A percentile compares a stretch with the other conserved stretches of the same genome.
phyloP scores from a whole-genome alignment of 2,329 filamentous ascomycete genomes.

The Geosmithia putterillii region DNA sequence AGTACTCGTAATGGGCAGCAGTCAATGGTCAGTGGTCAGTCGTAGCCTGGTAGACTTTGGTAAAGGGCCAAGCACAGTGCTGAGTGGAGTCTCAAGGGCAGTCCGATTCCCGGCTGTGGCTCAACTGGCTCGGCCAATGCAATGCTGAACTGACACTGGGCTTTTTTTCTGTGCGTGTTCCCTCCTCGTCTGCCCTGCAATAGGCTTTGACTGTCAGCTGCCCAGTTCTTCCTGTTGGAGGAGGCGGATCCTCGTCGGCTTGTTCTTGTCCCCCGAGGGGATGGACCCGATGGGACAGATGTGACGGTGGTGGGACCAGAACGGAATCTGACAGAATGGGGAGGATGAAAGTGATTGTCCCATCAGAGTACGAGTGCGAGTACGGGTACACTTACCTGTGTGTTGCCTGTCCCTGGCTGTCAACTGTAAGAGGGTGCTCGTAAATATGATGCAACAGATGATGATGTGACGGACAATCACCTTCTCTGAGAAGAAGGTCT shows the following conservation, averaged over 20 bases:
- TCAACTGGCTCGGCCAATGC: not conserved
- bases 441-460: no score
- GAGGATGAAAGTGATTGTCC: not conserved
- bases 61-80: not conserved
- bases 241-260: not conserved
- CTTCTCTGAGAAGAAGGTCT: no score
- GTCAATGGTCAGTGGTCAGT: no score
- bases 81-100: not conserved
- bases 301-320: not conserved
- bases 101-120: not conserved
- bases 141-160: constrained; percentile 3
- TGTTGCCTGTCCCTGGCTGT: no score
- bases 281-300: not conserved
- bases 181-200: constrained; percentile 4
- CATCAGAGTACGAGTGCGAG: no score
- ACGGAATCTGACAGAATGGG: not conserved
- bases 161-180: constrained; percentile 10
- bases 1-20: no score
- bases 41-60: no score
- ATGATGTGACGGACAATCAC: no score
- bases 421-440: no score
- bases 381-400: no score
- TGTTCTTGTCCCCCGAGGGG: no score
- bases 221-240: not conserved
- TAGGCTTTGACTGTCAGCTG: not conserved